phyloP scores from a whole-genome alignment of 352 stramenopile species.

The Globisporangium alternatum region DNA sequence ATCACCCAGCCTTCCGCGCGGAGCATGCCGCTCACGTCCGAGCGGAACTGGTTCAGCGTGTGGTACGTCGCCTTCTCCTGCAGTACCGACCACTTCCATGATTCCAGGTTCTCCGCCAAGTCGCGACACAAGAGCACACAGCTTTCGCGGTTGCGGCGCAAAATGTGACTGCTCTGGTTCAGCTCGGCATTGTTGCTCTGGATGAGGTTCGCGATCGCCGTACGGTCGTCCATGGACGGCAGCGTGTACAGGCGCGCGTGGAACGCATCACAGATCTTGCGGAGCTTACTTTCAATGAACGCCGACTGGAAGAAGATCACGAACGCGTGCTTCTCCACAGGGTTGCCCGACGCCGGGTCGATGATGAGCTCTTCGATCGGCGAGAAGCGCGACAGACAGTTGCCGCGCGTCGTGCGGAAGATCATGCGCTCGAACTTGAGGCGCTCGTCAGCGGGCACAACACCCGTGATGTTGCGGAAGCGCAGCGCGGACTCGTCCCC shows the following conservation, averaged over 20 bases:
- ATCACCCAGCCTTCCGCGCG: constrained; percentile 97
- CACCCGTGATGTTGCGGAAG: constrained; percentile 94
- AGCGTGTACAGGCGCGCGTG: constrained; percentile 95
- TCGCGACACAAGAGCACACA: constrained; percentile 93
- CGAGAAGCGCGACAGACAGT: constrained; percentile 97
- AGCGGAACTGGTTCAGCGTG: constrained; percentile 97
- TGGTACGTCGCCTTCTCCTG: constrained; percentile 98
- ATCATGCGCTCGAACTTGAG: constrained; percentile 98
- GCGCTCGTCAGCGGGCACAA: constrained; percentile 92
- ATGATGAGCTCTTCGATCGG: constrained; percentile 91
- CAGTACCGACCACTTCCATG: constrained; percentile 97
- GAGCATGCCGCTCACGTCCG: constrained; percentile 96
- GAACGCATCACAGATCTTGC: constrained; percentile 99
- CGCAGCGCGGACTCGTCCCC: constrained; percentile 64
- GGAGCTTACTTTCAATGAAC: constrained; percentile 97
- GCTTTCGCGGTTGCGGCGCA: constrained; percentile 95
- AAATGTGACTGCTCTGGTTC: constrained; percentile 95
- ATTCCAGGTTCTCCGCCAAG: constrained; percentile 91
- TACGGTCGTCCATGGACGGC: constrained; percentile 92
- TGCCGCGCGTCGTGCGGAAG: constrained; percentile 97
- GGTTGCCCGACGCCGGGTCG: constrained; percentile 86
- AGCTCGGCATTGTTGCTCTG: constrained; percentile 93
- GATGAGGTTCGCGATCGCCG: constrained; percentile 84
- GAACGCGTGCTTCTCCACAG: constrained; percentile 87
- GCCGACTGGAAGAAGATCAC: constrained; percentile 98